Conservation (phyloP, 768 basidiomycete species). For the Gloeostereum incarnatum region DNA sequence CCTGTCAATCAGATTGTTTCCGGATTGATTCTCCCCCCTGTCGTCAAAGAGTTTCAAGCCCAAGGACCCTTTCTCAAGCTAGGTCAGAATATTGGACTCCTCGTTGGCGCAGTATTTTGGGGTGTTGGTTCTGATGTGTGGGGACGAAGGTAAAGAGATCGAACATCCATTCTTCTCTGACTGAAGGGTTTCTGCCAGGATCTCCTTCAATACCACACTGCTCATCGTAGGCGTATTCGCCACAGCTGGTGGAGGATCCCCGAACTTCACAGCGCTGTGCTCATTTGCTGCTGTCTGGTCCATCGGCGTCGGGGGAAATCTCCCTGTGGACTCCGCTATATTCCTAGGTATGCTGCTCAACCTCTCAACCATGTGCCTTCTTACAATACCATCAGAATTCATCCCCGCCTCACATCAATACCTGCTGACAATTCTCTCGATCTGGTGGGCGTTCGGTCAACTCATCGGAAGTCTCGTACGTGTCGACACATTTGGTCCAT, state of each 20-base stretch:
- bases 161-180: too few relatives aligned
- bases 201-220: slow-evolving; percentile 44
- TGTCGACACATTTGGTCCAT: slow-evolving; percentile 54
- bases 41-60: too few relatives aligned
- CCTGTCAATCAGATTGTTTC: too few relatives aligned
- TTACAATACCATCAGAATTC: too few relatives aligned
- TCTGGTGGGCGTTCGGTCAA: slow-evolving; percentile 70
- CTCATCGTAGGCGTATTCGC: slow-evolving; percentile 48
- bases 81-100: not conserved
- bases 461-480: slow-evolving; percentile 42
- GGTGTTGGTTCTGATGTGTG: slow-evolving; percentile 41
- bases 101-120: slow-evolving; percentile 31
- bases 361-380: too few relatives aligned
- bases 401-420: slow-evolving; percentile 68
- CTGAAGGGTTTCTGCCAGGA: too few relatives aligned
- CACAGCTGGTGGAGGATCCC: slow-evolving; percentile 38
- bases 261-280: slow-evolving; percentile 31
- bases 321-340: slow-evolving; percentile 51
- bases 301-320: slow-evolving; percentile 44
- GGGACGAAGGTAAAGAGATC: too few relatives aligned
- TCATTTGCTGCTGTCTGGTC: slow-evolving; percentile 32
- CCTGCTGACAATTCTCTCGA: slow-evolving; percentile 61
- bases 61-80: too few relatives aligned
- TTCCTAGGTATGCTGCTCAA: slow-evolving; percentile 42
- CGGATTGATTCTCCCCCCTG: too few relatives aligned